Base-by-base conservation (phyloP, 2,329 filamentous ascomycete species). In the Aspergillus luchuensis region DNA sequence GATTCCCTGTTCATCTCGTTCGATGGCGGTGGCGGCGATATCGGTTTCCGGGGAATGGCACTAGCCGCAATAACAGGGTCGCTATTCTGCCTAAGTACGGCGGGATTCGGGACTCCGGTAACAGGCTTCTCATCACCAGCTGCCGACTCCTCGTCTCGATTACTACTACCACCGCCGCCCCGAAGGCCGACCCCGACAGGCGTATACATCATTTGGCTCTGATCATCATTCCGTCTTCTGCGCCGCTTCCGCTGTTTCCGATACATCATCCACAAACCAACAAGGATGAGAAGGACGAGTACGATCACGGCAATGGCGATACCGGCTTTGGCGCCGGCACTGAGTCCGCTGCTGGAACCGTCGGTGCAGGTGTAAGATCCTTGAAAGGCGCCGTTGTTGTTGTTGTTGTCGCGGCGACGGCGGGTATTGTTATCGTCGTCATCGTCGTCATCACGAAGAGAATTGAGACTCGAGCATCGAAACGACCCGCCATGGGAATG, bases 301-400 rank as follows among this genome's bases (percentile, higher is more conserved):
- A 80, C 52, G 70, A 77, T 64, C 72, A 84, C 69, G 70, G 79
- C 57, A 69, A 69, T 63, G 7, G 71, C 71, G 13, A 75, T 73
- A 3, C 71, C 72, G 1, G 65, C 70, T 66, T 74, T 74, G 13
- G 69, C 66, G 36, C 69, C 70, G 38, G 67, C 55, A 52, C 63
- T 66, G 3, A 74, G 62, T 23, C 63, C 62, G 58, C 48, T 19
- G 59, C 19, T 33, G 56, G 43, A 36, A 41, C 41, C 11, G 58
- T 65, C 19, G 3, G 63, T 56, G 57, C 71, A 73, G 5, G 61
- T 62, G 50, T 69, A 72, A 1, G 60, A 59, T 5, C 61, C 61
- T 23, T 38, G 43, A 47, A 66, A 72, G 21, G 56, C 33, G 23
- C 55, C 28, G 36, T 59, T 7, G 62, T 65, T 47, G 13, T 47